These are phyloP conservation scores for Mortierella sp. DNA, from an alignment of 371 early-diverging fungal genomes.

Conservation along the genomic window DNA sequence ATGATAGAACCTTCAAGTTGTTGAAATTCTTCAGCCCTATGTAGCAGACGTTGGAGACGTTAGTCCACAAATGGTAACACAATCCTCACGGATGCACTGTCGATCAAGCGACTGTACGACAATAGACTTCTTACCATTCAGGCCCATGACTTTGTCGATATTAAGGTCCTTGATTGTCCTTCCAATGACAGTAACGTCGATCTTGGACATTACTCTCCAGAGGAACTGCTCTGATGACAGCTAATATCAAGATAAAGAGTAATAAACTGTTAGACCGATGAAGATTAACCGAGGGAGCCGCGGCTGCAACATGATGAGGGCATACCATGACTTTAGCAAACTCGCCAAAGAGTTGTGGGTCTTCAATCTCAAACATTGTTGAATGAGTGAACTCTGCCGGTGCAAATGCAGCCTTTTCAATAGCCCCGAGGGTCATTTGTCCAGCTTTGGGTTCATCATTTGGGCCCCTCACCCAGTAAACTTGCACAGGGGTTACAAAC, in stretches of 20 bases:
- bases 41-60: not conserved
- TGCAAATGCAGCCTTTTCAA: constrained; percentile 29
- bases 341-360: constrained; percentile 38
- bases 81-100: not conserved
- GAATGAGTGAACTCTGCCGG: constrained; percentile 28
- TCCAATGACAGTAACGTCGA: constrained; percentile 35
- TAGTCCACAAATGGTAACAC: not conserved
- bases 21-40: constrained; percentile 42
- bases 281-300: not conserved
- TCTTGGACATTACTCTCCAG: constrained; percentile 29
- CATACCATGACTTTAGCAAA: constrained; percentile 47
- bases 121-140: constrained; percentile 33
- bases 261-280: not conserved
- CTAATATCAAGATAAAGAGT: constrained; percentile 1
- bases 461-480: constrained; percentile 24
- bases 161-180: constrained; percentile 37
- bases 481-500: constrained; percentile 28
- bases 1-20: constrained; percentile 28
- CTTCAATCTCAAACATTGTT: constrained; percentile 37
- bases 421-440: constrained; percentile 22
- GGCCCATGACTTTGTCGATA: constrained; percentile 25
- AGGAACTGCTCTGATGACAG: constrained; percentile 26
- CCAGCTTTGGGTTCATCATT: constrained; percentile 19
- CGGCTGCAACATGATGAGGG: not conserved
- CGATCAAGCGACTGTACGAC: no score